Base-by-base conservation (phyloP, 352 stramenopile genomes). In the Elongisporangium prolatum region DNA sequence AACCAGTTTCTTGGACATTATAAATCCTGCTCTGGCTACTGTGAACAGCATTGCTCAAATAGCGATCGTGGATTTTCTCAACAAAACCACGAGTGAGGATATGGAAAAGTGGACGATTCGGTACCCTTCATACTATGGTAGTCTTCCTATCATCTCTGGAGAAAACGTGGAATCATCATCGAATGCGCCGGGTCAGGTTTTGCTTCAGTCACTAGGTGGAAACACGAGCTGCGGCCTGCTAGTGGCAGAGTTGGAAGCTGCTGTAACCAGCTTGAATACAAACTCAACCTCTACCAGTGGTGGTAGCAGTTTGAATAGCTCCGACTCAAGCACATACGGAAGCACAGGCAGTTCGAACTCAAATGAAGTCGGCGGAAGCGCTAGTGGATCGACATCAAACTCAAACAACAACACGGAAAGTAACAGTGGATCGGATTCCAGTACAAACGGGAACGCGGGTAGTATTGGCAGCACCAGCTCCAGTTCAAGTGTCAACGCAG, bases 171-270 rank as follows among this genome's bases (percentile, higher is more conserved):
- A n/a, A 3, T 38, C 20, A 9, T 14, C 22, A 20, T 40, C 6
- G 2, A 50, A 7, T 11, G 17, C 40, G 16, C 4, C 53, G 9
- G 48, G 51, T 13, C 40, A 50, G 20, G 50, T 65, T 11, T 44
- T 24, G 8, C 50, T 68, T 21, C 62, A 65, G 22, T 64, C 62
- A 0, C 57, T 68, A 4, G 50, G 40, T 8, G 54, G 24, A 20
- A 47, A n/a, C 5, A 16, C 52, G 4, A 55, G 24, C 11, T 68
- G 52, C 52, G 48, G 28, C 16, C 6, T 14, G 10, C 16, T 68
- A 14, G 11, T 58, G 6, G 40, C 21, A 9, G 4, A 38, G 8
- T 3, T 68, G 2, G 20, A 20, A 0, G 7, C 20, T 9, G 24
- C 48, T 5, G 11, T 51, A 16, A 22, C 17, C 14, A 48, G 28